Base-by-base conservation (phyloP, 257 asterid species). In the Capsicum chinense region DNA sequence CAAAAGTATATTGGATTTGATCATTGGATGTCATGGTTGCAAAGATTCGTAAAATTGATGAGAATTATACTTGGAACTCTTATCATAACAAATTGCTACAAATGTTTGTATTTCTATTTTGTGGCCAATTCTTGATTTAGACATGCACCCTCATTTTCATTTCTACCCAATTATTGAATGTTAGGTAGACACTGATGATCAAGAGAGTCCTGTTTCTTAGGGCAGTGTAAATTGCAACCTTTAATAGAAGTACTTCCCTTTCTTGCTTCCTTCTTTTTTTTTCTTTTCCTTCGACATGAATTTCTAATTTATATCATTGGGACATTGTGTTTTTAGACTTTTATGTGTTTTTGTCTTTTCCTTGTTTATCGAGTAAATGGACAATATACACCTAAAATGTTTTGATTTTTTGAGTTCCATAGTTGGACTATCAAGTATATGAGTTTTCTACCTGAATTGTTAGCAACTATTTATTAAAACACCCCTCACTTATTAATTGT, bases 141-240 rank as follows among this genome's bases (percentile, higher is more conserved):
- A 26, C 14, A 76, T 66, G 47, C n/a, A 66, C 6, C 19, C 48
- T 26, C 48, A 71, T 47, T 47, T 71, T 19, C 63, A 76, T 76
- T 76, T 21, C 26, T 48, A 76, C 19, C 81, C 81, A 76, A 5
- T 26, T 17, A 5, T 26, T 17, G 48, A 52, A 54, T 54, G 42
- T 21, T 76, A 52, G 50, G 48, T 54, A 84, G 42, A 62, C 8
- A 7, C 26, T n/a, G 12, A 12, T 39, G 44, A 39, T 39, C 44
- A 39, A 16, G 5, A 64, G 63, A 87, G 84, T 88, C 92, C 90
- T 85, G 63, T 83, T 85, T 76, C 62, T 74, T 63, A 90, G 87
- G 91, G 91, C 86, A 89, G 50, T 86, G 84, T 70, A 79, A 39
- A 5, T 39, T 39, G 44, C 44, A 39, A 79, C 85, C 67, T 67